Percentiles rank a stretch among this genome's conserved stretches.
phyloP scores from a whole-genome alignment of 2,329 filamentous ascomycete genomes.

The Stachybotrys echinatus region DNA sequence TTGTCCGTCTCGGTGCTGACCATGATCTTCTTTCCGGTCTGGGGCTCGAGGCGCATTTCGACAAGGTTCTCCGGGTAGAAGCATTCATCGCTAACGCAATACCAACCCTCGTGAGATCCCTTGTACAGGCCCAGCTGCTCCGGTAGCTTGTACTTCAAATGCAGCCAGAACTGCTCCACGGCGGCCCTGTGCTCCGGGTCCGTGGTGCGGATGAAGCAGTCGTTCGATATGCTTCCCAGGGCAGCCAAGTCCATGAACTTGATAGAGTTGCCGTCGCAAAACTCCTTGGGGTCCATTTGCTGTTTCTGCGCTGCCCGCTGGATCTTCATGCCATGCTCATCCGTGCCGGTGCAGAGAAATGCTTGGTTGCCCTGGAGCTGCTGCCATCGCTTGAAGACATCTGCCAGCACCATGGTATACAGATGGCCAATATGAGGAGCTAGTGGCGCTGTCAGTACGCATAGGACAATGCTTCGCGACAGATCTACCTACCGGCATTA shows the following conservation, averaged over 20 bases:
- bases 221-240: constrained; percentile 64
- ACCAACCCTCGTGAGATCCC: constrained; percentile 88
- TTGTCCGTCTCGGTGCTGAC: constrained; percentile 82
- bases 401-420: constrained; percentile 85
- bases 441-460: constrained; percentile 27
- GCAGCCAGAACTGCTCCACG: constrained; percentile 84
- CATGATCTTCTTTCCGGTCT: constrained; percentile 78
- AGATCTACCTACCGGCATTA: constrained; percentile 68
- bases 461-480: not conserved
- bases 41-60: constrained; percentile 67
- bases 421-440: constrained; percentile 93
- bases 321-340: constrained; percentile 97
- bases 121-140: constrained; percentile 77
- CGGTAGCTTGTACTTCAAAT: constrained; percentile 49
- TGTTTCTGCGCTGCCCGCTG: constrained; percentile 76
- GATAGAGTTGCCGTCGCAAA: constrained; percentile 79
- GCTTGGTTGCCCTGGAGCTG: constrained; percentile 65
- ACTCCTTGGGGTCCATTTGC: constrained; percentile 68
- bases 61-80: constrained; percentile 81
- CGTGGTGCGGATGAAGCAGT: constrained; percentile 91
- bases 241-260: constrained; percentile 73
- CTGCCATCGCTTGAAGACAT: constrained; percentile 91
- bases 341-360: constrained; percentile 82
- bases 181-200: constrained; percentile 75
- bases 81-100: constrained; percentile 92